Conservation (phyloP, 495 filamentous ascomycete species). For the Hypoxylon fuscum region DNA sequence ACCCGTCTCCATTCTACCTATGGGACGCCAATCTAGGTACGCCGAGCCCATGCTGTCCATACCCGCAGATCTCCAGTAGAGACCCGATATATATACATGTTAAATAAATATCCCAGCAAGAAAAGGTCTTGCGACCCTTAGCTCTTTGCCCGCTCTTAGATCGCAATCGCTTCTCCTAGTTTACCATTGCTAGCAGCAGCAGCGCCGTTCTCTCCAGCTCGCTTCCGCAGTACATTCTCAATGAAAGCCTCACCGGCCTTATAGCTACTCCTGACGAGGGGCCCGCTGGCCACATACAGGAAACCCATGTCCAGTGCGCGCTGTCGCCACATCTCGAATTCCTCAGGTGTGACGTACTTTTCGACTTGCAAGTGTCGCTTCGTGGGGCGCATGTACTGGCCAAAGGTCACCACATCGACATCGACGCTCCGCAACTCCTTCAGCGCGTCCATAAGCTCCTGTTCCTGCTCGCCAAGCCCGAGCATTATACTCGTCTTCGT, state of each 20-base stretch:
- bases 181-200: constrained; percentile 18
- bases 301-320: constrained; percentile 95
- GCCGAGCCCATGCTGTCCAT: constrained; percentile 22
- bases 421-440: constrained; percentile 78
- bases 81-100: constrained; percentile 28
- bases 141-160: constrained; percentile 34
- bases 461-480: constrained; percentile 89
- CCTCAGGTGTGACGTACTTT: constrained; percentile 88
- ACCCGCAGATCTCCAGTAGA: neutral
- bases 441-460: constrained; percentile 84
- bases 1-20: neutral
- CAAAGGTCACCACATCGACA: constrained; percentile 96
- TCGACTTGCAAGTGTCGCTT: constrained; percentile 97
- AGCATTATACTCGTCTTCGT: constrained; percentile 99
- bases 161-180: constrained; percentile 33
- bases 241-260: constrained; percentile 99
- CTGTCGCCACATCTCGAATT: constrained; percentile 90
- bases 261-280: constrained; percentile 90
- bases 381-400: constrained; percentile 98
- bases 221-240: constrained; percentile 95
- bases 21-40: constrained; percentile 14
- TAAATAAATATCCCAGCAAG: constrained; percentile 6
- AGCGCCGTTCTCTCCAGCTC: constrained; percentile 59
- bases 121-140: constrained; percentile 3
- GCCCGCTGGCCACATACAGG: constrained; percentile 93